Evolutionary conservation across 2,329 filamentous ascomycete genomes (phyloP), one percentile per base, ranked within the genome.

Genomic region (Thelonectria olida): DNA sequence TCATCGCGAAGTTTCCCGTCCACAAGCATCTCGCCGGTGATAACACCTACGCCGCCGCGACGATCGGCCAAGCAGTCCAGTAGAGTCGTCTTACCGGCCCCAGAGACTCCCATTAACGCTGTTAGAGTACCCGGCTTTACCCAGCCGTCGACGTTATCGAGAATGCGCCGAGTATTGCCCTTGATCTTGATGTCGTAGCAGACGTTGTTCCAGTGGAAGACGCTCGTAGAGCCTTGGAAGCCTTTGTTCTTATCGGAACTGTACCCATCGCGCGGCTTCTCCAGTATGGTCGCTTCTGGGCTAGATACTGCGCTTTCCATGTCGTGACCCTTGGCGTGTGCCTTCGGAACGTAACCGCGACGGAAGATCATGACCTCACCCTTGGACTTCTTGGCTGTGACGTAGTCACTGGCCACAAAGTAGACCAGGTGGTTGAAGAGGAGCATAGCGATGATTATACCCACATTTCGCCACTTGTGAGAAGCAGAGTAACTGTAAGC

Each of bases 111-210:
- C 63, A 91, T 92, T 1, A 91, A 80, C 12, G 88, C 89, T 8
- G 89, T 92, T 36, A 91, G 77, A 12, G 88, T 91, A 39, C 90
- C 90, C 3, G 90, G 89, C 73, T 91, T 90, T 51, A 92, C 88
- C 88, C 88, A 92, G 15, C 90, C 90, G 70, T 91, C 86, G 5
- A 92, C 87, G 54, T 90, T 80, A 61, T 92, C 86, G 27, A 92
- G 76, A 67, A 93, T 87, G 19, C 88, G 83, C 19, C 90, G 82
- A 3, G 79, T 73, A 63, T 90, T 84, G 72, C 90, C 90, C 48
- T 74, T 75, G 73, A 92, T 89, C 65, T 86, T 85, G 72, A 93
- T 89, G 63, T 92, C 89, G 69, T 92, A 92, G 75, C 86, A 89
- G 5, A 92, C 86, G 63, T 90, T 81, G 58, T 85, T 81, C 90